Evolutionary conservation across 2,329 filamentous ascomycete genomes (phyloP), one percentile per base, ranked within the genome.

Genomic region (Reticulascus tulasneorum): DNA sequence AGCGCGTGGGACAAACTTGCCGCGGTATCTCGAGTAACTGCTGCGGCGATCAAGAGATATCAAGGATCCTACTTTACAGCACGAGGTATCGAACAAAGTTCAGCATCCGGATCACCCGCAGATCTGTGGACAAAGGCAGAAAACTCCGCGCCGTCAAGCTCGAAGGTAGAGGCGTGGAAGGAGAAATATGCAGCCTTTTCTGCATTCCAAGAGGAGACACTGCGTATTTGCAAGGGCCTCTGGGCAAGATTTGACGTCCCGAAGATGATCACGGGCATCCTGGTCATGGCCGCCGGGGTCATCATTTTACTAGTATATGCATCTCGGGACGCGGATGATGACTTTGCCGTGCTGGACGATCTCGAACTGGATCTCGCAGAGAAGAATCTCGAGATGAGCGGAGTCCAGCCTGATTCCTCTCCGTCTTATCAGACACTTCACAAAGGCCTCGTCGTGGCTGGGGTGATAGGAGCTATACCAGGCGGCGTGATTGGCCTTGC

Each of bases 211-310:
- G 69, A 70, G 20, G 79, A 86, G 54, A 95, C 85, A 1, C 69
- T 98, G 28, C 71, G 71, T 19, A 73, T 91, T 10, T 97, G 87
- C 66, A 86, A 89, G 55, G 75, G 73, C 24, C 67, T 97, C 12
- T 98, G 93, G 93, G 89, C 93, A 16, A 79, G 86, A 23, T 98
- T 98, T 49, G 88, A 98, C 57, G 71, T 95, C 15, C 73, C 79
- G 3, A 86, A 84, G 56, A 98, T 98, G 89, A 54, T 84, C 11
- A 71, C 84, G 45, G 93, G 93, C 29, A 79, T 97, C 23, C 56
- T 61, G 1, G 75, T 94, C 35, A 76, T 94, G 44, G 71, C 77
- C 4, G 63, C 77, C 17, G 81, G 85, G 4, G 73, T 96, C 16
- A 47, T 81, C 3, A 62, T 84, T 6, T 67, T 97, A 33, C 66